A percentile compares a stretch with the other conserved stretches of the same genome.
Evolutionary conservation across 2,329 filamentous ascomycete genomes (phyloP).

Genomic region (Dryadomyces sulphureus): DNA sequence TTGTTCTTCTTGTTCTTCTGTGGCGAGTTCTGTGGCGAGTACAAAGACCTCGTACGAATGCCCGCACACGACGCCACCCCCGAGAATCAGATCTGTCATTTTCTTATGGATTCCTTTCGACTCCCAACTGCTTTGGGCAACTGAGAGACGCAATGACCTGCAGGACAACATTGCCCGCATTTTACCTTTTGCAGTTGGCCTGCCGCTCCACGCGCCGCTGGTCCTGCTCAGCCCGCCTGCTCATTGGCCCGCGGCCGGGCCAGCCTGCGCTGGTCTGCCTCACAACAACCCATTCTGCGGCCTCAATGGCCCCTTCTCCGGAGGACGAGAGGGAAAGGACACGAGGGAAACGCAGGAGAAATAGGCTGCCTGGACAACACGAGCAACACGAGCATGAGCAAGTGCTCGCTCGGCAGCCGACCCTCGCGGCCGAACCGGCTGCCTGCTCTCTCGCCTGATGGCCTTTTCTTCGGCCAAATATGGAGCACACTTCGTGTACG

Average conservation of each 20-base stretch:
- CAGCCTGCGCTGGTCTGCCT: background rate
- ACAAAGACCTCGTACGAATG: background rate
- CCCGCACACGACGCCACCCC: background rate
- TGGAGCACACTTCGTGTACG: too few species aligned
- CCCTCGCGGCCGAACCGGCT: too few species aligned
- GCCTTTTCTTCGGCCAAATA: too few species aligned
- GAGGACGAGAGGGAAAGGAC: background rate
- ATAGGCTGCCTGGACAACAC: background rate
- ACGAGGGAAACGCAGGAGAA: background rate
- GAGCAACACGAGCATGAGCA: too few species aligned
- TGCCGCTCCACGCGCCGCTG: slow-evolving; percentile 8
- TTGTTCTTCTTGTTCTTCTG: background rate
- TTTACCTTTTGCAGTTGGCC: slow-evolving; percentile 4
- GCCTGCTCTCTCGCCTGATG: too few species aligned
- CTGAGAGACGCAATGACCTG: slow-evolving; percentile 3
- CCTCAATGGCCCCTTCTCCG: background rate
- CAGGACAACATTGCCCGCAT: background rate
- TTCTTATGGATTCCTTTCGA: background rate
- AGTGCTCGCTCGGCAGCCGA: too few species aligned
- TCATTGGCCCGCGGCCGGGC: background rate
- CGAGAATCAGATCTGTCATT: slow-evolving; percentile 5
- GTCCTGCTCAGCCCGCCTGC: background rate
- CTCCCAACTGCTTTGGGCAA: slow-evolving; percentile 2
- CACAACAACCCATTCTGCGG: background rate
- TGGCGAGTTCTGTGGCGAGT: background rate